Percentiles rank a stretch among this genome's conserved stretches.
Evolutionary conservation across 345 rosid species (phyloP).

Genomic region (Erysimum cheiranthoides): DNA sequence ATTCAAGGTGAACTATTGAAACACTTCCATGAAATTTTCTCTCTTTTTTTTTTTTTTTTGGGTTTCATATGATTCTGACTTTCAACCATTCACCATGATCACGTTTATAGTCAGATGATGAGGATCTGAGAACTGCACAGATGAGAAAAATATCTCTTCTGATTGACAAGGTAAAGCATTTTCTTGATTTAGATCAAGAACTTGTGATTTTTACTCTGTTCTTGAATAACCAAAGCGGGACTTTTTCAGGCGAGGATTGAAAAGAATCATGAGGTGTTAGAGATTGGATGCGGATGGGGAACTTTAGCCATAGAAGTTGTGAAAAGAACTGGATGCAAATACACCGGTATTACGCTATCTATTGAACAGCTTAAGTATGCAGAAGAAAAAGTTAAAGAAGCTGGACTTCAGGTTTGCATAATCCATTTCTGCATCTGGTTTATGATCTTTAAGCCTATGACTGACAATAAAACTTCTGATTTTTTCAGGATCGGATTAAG

Average conservation of each 20-base stretch:
- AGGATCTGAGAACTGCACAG: slow-evolving; percentile 76
- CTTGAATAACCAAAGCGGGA: not conserved
- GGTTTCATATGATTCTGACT: slow-evolving; percentile 18
- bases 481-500: slow-evolving; percentile 61
- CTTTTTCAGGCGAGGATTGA: slow-evolving; percentile 62
- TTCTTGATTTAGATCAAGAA: slow-evolving; percentile 10
- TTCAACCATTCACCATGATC: not conserved
- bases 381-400: slow-evolving; percentile 74
- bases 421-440: slow-evolving; percentile 4
- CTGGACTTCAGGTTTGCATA: slow-evolving; percentile 78
- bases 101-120: slow-evolving; percentile 57
- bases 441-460: not conserved
- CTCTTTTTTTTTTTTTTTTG: not conserved
- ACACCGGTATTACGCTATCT: slow-evolving; percentile 85
- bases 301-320: slow-evolving; percentile 86
- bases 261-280: slow-evolving; percentile 71
- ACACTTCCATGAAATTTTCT: not conserved
- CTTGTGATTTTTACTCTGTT: not conserved
- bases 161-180: slow-evolving; percentile 63
- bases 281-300: slow-evolving; percentile 98
- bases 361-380: slow-evolving; percentile 77
- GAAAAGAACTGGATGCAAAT: slow-evolving; percentile 81
- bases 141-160: slow-evolving; percentile 73
- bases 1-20: slow-evolving; percentile 64
- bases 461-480: not conserved